Base-by-base conservation (phyloP, 768 basidiomycete genomes). In the Flagelloscypha sp. region DNA sequence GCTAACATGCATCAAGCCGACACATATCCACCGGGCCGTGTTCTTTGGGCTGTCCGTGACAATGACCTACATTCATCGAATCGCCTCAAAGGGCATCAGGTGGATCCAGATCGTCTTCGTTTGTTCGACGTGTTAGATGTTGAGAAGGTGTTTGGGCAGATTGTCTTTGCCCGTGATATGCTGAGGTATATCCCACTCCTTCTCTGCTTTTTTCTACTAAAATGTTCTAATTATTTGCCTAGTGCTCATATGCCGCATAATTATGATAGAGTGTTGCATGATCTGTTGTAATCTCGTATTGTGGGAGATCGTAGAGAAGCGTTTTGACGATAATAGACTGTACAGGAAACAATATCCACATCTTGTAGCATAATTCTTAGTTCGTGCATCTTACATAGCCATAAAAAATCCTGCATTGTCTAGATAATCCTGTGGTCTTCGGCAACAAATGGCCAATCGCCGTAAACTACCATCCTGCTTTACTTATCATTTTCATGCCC, bases 161-260 rank as follows among this genome's bases (percentile, higher is more conserved):
- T 89, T 38, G 72, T 87, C 5, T 89, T 89, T 57, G 75, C 84
- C 22, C 68, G 68, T 53, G 80, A 84, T 51, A 89, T 90, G 87
- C 62, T 90, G 41, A 79, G 75, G 83, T 80, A 43, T 23, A 71
- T 59, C 7, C 10, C 17, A n/a, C n/a, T n/a, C n/a, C 13, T 42
- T 42, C 32, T 27, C 27, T 19, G 27, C n/a, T 7, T 25, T 20
- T 22, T 13, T 22, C 21, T 39, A 6, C 45, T 49, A 25, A 40
- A 24, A 11, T 31, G 5, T 24, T 33, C 6, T 31, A 20, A 27
- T 27, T 16, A 10, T 22, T 27, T 24, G 21, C 40, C 18, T 44
- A 81, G 79, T 48, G 74, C 84, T 7, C 84, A 87, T 52, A 59
- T 86, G 59, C 84, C 86, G 15, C 78, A 89, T 49, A 78, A 80